phyloP scores from a whole-genome alignment of 805 yeast genomes.

The Kurtzmaniella fragi region DNA sequence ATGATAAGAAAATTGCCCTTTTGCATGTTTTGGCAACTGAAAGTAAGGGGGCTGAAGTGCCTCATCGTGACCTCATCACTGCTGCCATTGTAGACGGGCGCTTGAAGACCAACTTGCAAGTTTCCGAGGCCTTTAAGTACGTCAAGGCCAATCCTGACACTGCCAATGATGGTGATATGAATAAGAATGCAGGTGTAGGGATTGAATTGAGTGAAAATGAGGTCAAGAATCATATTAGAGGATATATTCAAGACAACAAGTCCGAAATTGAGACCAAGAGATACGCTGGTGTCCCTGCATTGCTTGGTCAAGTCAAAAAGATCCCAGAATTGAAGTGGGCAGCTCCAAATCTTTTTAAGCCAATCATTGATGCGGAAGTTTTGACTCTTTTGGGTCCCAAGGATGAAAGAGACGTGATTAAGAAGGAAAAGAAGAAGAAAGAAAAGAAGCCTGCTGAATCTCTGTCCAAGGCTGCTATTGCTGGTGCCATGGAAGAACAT shows the following conservation, averaged over 20 bases:
- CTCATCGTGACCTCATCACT: slow-evolving; percentile 48
- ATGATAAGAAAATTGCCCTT: slow-evolving; percentile 57
- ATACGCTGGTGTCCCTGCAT: slow-evolving; percentile 71
- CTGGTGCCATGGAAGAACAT: slow-evolving; percentile 17
- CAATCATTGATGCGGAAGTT: slow-evolving; percentile 76
- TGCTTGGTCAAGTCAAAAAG: slow-evolving; percentile 72
- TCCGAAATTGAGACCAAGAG: slow-evolving; percentile 64
- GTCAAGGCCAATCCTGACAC: slow-evolving; percentile 45
- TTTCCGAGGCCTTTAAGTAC: slow-evolving; percentile 77
- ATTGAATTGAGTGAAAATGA: slow-evolving; percentile 62
- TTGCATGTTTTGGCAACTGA: slow-evolving; percentile 76
- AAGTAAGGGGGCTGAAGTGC: slow-evolving; percentile 52
- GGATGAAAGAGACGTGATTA: slow-evolving; percentile 85
- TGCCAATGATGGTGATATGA: slow-evolving; percentile 47
- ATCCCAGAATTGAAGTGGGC: slow-evolving; percentile 88
- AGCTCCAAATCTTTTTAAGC: slow-evolving; percentile 79
- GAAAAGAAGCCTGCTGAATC: slow-evolving; percentile 14
- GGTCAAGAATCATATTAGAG: slow-evolving; percentile 51
- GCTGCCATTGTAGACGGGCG: slow-evolving; percentile 61
- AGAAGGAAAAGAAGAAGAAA: slow-evolving; percentile 68
- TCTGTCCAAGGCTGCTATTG: slow-evolving; percentile 10
- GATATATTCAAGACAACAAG: slow-evolving; percentile 56
- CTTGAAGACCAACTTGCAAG: slow-evolving; percentile 64
- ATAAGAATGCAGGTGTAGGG: slow-evolving; percentile 75
- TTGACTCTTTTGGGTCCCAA: slow-evolving; percentile 81